Conservation (phyloP, 345 rosid species). For the Eucalyptus albens region DNA sequence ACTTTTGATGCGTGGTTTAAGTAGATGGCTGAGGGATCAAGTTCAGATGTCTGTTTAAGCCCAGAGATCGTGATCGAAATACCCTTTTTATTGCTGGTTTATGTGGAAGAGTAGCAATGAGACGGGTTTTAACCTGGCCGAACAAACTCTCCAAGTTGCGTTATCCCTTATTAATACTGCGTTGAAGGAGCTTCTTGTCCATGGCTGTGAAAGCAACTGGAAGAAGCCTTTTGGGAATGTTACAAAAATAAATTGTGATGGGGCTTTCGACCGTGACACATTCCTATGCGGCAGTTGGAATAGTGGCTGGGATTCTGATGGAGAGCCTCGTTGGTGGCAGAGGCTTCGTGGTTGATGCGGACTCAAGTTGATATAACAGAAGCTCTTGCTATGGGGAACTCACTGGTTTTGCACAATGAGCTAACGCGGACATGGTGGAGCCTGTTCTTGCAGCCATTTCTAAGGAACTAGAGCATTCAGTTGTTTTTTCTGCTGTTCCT, state of each 20-base stretch:
- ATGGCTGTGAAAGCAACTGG: not conserved
- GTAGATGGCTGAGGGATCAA: not conserved
- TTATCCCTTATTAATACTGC: not conserved
- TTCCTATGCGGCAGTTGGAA: not conserved
- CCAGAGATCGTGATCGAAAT: not conserved
- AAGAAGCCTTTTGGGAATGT: not conserved
- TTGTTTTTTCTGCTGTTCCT: not conserved
- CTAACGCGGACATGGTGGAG: not conserved
- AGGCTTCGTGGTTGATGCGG: not conserved
- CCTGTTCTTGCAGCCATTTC: not conserved
- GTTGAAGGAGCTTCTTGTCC: not conserved
- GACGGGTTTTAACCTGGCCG: not conserved
- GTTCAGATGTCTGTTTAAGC: not conserved
- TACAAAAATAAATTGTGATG: not conserved
- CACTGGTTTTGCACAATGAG: not conserved
- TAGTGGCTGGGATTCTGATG: not conserved
- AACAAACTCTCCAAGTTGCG: not conserved
- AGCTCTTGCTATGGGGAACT: not conserved
- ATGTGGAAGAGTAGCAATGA: not conserved
- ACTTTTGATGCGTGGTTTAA: not conserved
- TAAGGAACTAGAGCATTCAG: not conserved
- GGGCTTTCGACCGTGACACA: not conserved
- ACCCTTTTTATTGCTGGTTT: not conserved
- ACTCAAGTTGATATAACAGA: not conserved
- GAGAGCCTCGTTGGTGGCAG: not conserved